Percentiles rank a stretch among this genome's conserved stretches.
Conservation (phyloP, 2,329 filamentous ascomycete species). For the Raffaelea albimanens region DNA sequence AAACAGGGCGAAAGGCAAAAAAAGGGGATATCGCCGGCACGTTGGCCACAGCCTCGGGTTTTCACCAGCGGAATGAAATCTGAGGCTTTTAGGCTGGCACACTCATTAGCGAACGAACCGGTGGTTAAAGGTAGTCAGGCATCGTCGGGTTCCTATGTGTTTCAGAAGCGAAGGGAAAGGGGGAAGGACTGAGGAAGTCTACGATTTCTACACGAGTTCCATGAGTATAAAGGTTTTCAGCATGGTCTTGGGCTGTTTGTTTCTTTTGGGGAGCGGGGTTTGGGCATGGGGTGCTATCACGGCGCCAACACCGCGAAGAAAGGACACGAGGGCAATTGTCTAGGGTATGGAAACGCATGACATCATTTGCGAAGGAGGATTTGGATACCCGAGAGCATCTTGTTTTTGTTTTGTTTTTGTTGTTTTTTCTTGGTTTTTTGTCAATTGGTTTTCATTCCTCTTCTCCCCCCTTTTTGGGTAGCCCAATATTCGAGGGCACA, state of each 20-base stretch:
- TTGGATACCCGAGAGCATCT: conserved; percentile 5
- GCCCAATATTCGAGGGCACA: too few relatives aligned
- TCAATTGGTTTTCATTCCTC: too few relatives aligned
- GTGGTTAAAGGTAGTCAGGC: too few relatives aligned
- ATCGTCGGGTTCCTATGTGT: too few relatives aligned
- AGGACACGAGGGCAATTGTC: neutral
- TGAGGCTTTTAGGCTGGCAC: too few relatives aligned
- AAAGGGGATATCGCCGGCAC: too few relatives aligned
- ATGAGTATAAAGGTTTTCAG: conserved; percentile 7
- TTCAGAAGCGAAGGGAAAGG: neutral
- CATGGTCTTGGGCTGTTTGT: neutral
- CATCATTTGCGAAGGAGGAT: conserved; percentile 1
- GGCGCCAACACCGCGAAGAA: neutral
- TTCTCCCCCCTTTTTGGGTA: too few relatives aligned
- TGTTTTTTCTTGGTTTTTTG: too few relatives aligned
- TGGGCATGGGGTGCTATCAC: neutral
- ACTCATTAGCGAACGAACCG: too few relatives aligned
- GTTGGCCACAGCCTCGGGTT: too few relatives aligned
- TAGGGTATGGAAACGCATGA: conserved; percentile 2
- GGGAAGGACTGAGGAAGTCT: neutral
- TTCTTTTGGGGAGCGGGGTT: neutral
- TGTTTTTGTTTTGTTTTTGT: neutral
- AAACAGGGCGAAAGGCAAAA: neutral
- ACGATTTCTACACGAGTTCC: conserved; percentile 1
- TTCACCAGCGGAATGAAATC: too few relatives aligned